phyloP scores from a whole-genome alignment of 352 stramenopile genomes.

The Globisporangium lucens region DNA sequence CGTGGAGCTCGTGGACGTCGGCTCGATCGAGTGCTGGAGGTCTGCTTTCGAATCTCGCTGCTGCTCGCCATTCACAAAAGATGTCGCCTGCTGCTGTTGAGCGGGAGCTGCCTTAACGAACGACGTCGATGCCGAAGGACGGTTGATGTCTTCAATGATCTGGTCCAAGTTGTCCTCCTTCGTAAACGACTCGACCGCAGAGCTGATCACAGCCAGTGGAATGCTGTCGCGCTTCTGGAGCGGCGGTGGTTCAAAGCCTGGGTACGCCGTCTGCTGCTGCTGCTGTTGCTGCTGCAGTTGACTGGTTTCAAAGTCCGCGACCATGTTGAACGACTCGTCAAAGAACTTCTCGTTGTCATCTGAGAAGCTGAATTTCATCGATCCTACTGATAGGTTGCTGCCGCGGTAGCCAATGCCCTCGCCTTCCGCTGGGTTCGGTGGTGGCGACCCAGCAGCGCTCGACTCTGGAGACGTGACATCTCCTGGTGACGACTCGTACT shows the following conservation, averaged over 20 bases:
- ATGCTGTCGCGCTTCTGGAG: slow-evolving; percentile 61
- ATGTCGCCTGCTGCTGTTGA: slow-evolving; percentile 10
- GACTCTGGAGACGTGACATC: slow-evolving; percentile 20
- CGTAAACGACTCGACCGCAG: slow-evolving; percentile 68
- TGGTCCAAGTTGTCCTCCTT: slow-evolving; percentile 71
- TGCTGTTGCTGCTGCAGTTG: slow-evolving; percentile 20
- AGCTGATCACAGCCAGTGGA: slow-evolving; percentile 62
- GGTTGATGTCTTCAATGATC: slow-evolving; percentile 76
- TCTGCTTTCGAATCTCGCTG: slow-evolving; percentile 23
- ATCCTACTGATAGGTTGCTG: slow-evolving; percentile 68
- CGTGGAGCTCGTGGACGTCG: slow-evolving; percentile 36
- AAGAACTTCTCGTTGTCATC: slow-evolving; percentile 70
- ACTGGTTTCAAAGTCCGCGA: slow-evolving; percentile 22
- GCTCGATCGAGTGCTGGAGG: slow-evolving; percentile 25
- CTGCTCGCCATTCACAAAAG: slow-evolving; percentile 28
- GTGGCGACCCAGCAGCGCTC: slow-evolving; percentile 12
- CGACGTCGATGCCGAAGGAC: slow-evolving; percentile 37
- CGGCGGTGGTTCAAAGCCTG: slow-evolving; percentile 16
- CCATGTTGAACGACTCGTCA: slow-evolving; percentile 46
- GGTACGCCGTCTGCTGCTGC: slow-evolving; percentile 19
- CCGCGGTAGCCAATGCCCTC: slow-evolving; percentile 37
- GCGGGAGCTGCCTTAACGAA: slow-evolving; percentile 30
- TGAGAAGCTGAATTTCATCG: slow-evolving; percentile 70
- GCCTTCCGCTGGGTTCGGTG: slow-evolving; percentile 32
- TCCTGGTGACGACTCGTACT: slow-evolving; percentile 22